Base-by-base conservation (phyloP, 306 rosid species). In the Sphenostylis stenocarpa region DNA sequence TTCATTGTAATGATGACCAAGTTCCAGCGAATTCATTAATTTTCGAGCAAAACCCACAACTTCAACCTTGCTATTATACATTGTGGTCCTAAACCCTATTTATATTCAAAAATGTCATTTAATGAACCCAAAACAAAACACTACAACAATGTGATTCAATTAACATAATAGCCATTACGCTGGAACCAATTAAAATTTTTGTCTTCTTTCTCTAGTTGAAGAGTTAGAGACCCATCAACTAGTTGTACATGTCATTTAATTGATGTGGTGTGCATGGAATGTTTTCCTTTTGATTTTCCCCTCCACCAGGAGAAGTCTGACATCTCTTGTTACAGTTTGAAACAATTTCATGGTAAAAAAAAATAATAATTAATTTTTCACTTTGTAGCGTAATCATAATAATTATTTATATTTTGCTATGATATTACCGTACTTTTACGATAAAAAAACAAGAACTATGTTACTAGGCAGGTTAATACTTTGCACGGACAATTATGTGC, bases 101-200 rank as follows among this genome's bases (percentile, higher is more conserved):
- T 41, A 52, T 66, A n/a, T 65, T 56, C 73, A 41, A 65, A 17
- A 10, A 52, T 13, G 33, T 5, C 29, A 12, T 78, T 49, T 81
- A 45, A 26, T 21, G 4, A 43, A 13, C 26, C 31, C 73, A 63
- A 53, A 56, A 29, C 73, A 63, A 53, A 56, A 29, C 63, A 56
- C 61, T 20, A 10, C 13, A 19, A 3, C 36, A 41, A 55, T 16
- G 49, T n/a, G 9, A 77, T n/a, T 75, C 51, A 47, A 44, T 73
- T 56, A 31, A 19, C 49, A 52, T 51, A 51, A 0, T 51, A 2
- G 41, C 17, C 20, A 19, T 12, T 51, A 26, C 53, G 66, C 65
- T 21, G 16, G 7, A 62, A 29, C 48, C 26, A 45, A 55, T 16
- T 53, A 9, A 24, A 57, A 17, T 11, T 73, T n/a, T 70, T 68